Percentiles rank a stretch among this genome's conserved stretches.
phyloP scores from a whole-genome alignment of 306 rosid genomes.

The Phaseolus lunatus region DNA sequence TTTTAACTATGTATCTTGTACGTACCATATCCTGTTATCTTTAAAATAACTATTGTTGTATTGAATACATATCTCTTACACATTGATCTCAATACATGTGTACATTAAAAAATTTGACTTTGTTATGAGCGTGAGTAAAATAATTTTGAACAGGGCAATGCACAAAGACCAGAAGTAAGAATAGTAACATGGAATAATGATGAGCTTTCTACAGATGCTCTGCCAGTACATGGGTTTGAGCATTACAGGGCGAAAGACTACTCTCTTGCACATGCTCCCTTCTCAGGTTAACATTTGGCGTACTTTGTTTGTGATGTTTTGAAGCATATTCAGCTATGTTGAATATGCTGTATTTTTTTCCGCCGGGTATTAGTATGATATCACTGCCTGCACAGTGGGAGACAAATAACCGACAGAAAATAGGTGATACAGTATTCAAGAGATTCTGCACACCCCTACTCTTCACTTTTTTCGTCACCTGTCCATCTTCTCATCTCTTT shows the following conservation, averaged over 20 bases:
- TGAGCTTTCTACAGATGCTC: slow-evolving; percentile 94
- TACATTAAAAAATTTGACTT: slow-evolving; percentile 21
- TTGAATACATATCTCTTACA: too few relatives aligned
- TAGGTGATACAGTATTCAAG: slow-evolving; percentile 3
- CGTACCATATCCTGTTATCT: too few relatives aligned
- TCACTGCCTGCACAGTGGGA: background rate
- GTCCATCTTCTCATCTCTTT: background rate
- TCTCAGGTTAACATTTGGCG: slow-evolving; percentile 80
- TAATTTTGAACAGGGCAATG: slow-evolving; percentile 84
- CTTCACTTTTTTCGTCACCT: slow-evolving; percentile 8
- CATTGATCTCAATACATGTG: too few relatives aligned
- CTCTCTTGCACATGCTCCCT: slow-evolving; percentile 98
- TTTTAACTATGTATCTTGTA: too few relatives aligned
- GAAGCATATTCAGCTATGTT: slow-evolving; percentile 15
- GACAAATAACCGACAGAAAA: slow-evolving; percentile 4
- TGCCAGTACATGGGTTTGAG: slow-evolving; percentile 96
- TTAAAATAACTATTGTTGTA: too few relatives aligned
- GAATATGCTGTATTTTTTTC: slow-evolving; percentile 25
- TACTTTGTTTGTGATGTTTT: slow-evolving; percentile 45
- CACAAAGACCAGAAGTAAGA: slow-evolving; percentile 95
- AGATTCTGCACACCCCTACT: background rate
- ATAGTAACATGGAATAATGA: slow-evolving; percentile 91
- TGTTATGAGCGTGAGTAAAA: slow-evolving; percentile 48
- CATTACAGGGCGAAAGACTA: slow-evolving; percentile 98
- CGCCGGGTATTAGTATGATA: background rate